Base-by-base conservation (phyloP, 2,329 filamentous ascomycete species). In the Emmonsiellopsis sp. region DNA sequence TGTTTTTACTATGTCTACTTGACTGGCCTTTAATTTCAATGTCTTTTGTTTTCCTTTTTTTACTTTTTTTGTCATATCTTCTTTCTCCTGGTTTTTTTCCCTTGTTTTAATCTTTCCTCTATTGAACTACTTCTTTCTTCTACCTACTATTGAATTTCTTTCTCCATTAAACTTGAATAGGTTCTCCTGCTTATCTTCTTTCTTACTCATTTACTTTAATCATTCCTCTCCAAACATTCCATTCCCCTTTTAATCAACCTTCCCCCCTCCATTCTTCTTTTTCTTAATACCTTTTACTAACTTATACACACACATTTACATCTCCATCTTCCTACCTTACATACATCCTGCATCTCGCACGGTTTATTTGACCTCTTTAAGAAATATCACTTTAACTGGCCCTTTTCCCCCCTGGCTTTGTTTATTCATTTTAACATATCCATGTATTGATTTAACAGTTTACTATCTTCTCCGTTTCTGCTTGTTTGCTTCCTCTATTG, bases 81-180 rank as follows among this genome's bases (percentile, higher is more conserved):
- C 52, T 54, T 53, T 55, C 57, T 53, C 58, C 48, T 54, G 51
- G 53, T 61, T 57, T 31, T 40, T 48, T 48, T 45, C 40, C 30
- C 47, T 51, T 47, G 48, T 54, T 52, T 50, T 58, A 44, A 49
- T 42, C 47, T 44, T 20, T 30, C 43, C 49, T 51, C 53, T 54
- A 54, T 53, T 56, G 55, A 61, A 61, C 57, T 58, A 59, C 57
- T 58, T 53, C 57, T 57, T 62, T 62, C 58, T 56, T 55, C 61
- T 59, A 57, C 20, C 26, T 50, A 31, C 26, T 45, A 45, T 45
- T 15, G 10, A 10, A 30, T 52, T 52, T 26, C 7, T 30, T 9
- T 52, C 26, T 35, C 48, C 32, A 34, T 47, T 49, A n/a, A 44
- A 20, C 35, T 31, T 30, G 11, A 20, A n/a, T 43, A 46, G 38